These are phyloP conservation scores for Periconia sp. DNA, from an alignment of 2,329 filamentous ascomycete species.

Conservation along the genomic window DNA sequence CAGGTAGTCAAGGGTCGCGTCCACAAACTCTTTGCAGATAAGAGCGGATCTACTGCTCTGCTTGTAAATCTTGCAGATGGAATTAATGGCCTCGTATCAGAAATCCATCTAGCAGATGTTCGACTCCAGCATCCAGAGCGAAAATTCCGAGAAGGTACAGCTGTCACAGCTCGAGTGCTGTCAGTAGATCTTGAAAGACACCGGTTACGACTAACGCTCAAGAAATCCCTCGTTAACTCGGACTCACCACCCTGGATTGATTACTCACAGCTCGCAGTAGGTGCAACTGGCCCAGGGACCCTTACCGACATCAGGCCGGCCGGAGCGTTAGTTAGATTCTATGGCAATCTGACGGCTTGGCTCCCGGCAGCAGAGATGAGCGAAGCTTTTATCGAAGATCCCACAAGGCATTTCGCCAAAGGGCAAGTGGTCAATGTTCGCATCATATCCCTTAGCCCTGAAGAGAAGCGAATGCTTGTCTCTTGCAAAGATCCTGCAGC, in stretches of 20 bases:
- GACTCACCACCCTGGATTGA: conserved; percentile 79
- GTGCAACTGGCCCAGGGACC: conserved; percentile 82
- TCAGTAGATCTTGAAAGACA: conserved; percentile 77
- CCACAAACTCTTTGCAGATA: conserved; percentile 81
- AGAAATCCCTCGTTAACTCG: conserved; percentile 92
- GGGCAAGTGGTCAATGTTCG: conserved; percentile 94
- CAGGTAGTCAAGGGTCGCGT: conserved; percentile 81
- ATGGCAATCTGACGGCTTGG: conserved; percentile 81
- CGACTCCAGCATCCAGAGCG: conserved; percentile 91
- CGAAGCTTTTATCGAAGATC: conserved; percentile 91
- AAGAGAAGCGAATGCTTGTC: conserved; percentile 75
- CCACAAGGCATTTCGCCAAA: conserved; percentile 83
- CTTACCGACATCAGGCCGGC: conserved; percentile 79
- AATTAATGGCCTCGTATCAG: conserved; percentile 86
- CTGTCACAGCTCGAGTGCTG: conserved; percentile 84
- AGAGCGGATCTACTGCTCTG: conserved; percentile 78
- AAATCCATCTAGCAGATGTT: conserved; percentile 87
- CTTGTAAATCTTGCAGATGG: conserved; percentile 85
- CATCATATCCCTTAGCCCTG: conserved; percentile 78
- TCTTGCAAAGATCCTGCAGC: conserved; percentile 90
- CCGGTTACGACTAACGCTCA: conserved; percentile 85
- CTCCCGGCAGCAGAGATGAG: conserved; percentile 97
- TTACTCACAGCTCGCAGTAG: conserved; percentile 75
- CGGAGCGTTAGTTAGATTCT: conserved; percentile 93
- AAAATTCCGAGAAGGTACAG: conserved; percentile 88